Evolutionary conservation across 2,329 filamentous ascomycete genomes (phyloP).

Genomic region (Clarireedia monteithiana): DNA sequence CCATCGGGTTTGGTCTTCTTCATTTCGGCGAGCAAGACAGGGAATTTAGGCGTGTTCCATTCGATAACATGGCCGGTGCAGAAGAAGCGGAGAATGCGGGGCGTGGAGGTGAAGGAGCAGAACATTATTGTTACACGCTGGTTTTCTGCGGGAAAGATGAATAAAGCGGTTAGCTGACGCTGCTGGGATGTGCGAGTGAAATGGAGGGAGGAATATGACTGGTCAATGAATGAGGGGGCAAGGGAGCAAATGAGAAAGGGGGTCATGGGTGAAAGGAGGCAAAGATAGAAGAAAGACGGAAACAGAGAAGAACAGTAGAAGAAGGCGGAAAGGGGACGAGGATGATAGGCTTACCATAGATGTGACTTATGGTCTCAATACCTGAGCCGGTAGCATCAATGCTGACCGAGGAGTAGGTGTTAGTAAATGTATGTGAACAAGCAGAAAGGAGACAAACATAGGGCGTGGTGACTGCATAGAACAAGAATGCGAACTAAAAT

Average conservation of each 20-base stretch:
- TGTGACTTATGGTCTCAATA: slow-evolving; percentile 7
- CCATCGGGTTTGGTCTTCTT: slow-evolving; percentile 37
- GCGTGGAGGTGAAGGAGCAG: slow-evolving; percentile 51
- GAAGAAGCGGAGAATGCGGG: slow-evolving; percentile 58
- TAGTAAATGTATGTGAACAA: background rate
- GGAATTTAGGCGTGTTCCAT: slow-evolving; percentile 45
- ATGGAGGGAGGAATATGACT: background rate
- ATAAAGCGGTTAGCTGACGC: background rate
- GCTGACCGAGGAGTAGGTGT: background rate
- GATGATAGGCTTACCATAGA: background rate
- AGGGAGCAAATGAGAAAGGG: background rate
- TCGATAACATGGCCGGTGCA: slow-evolving; percentile 53
- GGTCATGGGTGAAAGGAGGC: too few relatives aligned
- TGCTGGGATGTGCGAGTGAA: background rate
- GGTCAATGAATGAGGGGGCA: too few relatives aligned
- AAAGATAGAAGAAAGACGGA: too few relatives aligned
- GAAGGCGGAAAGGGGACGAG: too few relatives aligned
- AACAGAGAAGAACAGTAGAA: too few relatives aligned
- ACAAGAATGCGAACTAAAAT: too few relatives aligned
- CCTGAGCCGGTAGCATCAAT: slow-evolving; percentile 2
- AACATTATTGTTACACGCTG: slow-evolving; percentile 69
- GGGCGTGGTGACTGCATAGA: too few relatives aligned
- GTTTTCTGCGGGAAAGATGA: slow-evolving; percentile 54
- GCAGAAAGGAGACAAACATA: background rate
- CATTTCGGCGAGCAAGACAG: slow-evolving; percentile 37